Base-by-base conservation (phyloP, 1,139 yeast genomes). In the Saccharomycopsis phalli region DNA sequence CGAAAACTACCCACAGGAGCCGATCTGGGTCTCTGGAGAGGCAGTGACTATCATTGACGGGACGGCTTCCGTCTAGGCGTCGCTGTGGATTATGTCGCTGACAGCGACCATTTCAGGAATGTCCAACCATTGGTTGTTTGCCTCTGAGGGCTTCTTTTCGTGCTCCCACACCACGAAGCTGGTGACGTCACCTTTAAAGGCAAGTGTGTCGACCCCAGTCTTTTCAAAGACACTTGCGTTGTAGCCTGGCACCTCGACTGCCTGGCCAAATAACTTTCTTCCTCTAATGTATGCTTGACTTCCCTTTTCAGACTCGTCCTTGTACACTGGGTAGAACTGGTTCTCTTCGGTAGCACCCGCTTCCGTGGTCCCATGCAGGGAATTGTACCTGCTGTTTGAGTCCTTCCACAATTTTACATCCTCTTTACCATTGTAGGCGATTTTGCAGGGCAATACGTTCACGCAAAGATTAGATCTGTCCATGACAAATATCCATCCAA, bases 11-110 rank as follows among this genome's bases (percentile, higher is more conserved):
- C 42, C 39, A 3, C 41, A 49, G 22, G 51, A 53, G 13, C 14
- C 29, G 29, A 7, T 26, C 37, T 50, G 47, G 25, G 55, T 59
- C 25, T 59, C 60, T 29, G 70, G 71, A 5, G 41, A 55, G 27
- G 62, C 66, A 2, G 37, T 58, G 0, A 60, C 66, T 14, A 53
- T 60, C 27, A 47, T 66, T 7, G 51, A 57, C 25, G 69, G 69
- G 20, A 48, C 8, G 29, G 8, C 8, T n/a, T 8, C 8, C 10
- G 10, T 6, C 25, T 22, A 22, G 10, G 6, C 25, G 10, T 22
- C 25, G 14, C 25, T 39, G 37, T 41, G 42, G 25, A 44, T 44
- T 4, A 37, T 25, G 11, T 37, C 36, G 18, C 26, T 38, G 3
- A 44, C 31, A 16, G 16, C 32, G 11, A 42, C 25, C 41, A 38